Base-by-base conservation (phyloP, 306 rosid genomes). In the Castanopsis chinensis region DNA sequence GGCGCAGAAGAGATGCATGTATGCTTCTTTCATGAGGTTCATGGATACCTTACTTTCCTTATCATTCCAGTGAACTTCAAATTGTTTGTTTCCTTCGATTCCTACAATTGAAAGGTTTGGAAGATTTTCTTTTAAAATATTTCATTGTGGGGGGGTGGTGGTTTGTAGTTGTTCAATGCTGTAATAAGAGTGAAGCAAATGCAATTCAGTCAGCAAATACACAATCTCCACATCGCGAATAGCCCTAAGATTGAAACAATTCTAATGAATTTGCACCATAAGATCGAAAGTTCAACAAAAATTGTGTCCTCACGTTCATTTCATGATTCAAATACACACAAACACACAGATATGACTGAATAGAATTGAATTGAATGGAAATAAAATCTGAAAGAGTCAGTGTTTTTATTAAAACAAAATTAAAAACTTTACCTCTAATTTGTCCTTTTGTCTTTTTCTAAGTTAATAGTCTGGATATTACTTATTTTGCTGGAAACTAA, bases 141-240 rank as follows among this genome's bases (percentile, higher is more conserved):
- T 87, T 82, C 64, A 84, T n/a, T 5, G 82, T 60, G 1, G 0
- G 92, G 95, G 33, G 83, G 88, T 78, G 59, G 84, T 41, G 33
- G 83, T 90, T 78, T 64, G 84, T 41, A 83, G 90, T 71, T 94
- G 90, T 54, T 94, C 92, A 72, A 79, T 14, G 71, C 35, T 32
- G 6, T 32, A 4, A 32, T 4, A 32, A 32, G 35, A 32, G 35
- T 32, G 35, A 32, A 32, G 6, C 81, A 91, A 82, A 70, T 81
- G 92, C 82, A 94, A 56, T 41, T 90, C 92, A 5, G 91, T 92
- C 76, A 90, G 41, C 81, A 92, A 76, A 75, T 83, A 91, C 71
- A 87, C 88, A 14, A 88, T 79, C 77, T 94, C 93, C 61, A 92
- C 90, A 30, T 94, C 95, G 14, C 91, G 88, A 78, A 91, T 89